Evolutionary conservation across 2,329 filamentous ascomycete species (phyloP).

Genomic region (Fusarium redolens): DNA sequence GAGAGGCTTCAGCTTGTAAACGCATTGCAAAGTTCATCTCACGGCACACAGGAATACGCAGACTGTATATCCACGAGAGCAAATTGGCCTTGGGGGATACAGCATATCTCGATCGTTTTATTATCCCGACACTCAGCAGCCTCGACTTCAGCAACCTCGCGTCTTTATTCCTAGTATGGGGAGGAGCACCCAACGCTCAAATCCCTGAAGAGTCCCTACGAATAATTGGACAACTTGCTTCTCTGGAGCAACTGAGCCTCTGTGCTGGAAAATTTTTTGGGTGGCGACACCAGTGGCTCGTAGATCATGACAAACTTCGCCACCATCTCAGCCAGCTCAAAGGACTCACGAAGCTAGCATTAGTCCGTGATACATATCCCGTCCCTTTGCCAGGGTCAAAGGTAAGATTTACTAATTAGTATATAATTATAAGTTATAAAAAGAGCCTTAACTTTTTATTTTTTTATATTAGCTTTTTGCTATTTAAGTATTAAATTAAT

Average conservation of each 20-base stretch:
- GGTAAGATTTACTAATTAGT: too few species aligned
- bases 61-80: conserved; percentile 4
- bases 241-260: conserved; percentile 25
- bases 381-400: neutral
- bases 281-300: conserved; percentile 5
- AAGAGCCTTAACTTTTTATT: too few species aligned
- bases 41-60: neutral
- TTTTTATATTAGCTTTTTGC: too few species aligned
- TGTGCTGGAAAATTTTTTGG: neutral
- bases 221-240: conserved; percentile 3
- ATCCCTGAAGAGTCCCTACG: conserved; percentile 4
- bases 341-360: conserved; percentile 11
- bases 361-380: conserved; percentile 16
- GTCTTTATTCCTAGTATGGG: conserved; percentile 25
- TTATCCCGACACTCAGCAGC: conserved; percentile 15
- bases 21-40: neutral
- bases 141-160: conserved; percentile 1
- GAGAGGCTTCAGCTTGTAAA: fast-evolving
- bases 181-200: neutral
- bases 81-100: fast-evolving
- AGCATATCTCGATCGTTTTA: neutral
- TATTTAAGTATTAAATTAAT: too few species aligned
- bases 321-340: neutral
- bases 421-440: too few species aligned
- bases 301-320: conserved; percentile 10